Percentiles rank a stretch among this genome's conserved stretches.
phyloP scores from a whole-genome alignment of 176 grass and related monocot genomes.

The Oryza coarctata region DNA sequence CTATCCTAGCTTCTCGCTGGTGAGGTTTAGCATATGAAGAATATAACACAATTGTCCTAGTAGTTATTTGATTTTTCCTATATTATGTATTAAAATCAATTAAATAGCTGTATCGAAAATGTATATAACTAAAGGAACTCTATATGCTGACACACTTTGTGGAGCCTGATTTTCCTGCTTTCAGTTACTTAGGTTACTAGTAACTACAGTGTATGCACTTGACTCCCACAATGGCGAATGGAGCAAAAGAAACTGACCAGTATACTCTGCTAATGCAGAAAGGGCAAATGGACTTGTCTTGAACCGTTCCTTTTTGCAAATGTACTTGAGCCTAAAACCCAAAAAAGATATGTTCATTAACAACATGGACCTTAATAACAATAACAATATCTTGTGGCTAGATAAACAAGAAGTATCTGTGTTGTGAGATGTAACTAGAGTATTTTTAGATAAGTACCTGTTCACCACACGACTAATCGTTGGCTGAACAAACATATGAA shows the following conservation, averaged over 20 bases:
- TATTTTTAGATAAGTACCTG: conserved; percentile 49
- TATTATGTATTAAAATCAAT: not conserved
- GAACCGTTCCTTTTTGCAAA: conserved; percentile 89
- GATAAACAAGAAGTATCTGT: not conserved
- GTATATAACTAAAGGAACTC: conserved; percentile 12
- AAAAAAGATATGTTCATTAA: conserved; percentile 4
- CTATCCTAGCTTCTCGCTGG: no score
- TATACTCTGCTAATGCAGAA: conserved; percentile 91
- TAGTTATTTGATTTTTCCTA: conserved; percentile 12
- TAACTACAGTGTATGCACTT: not conserved
- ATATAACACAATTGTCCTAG: not conserved
- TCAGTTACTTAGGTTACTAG: not conserved
- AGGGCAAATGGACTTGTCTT: conserved; percentile 82
- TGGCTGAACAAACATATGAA: conserved; percentile 83
- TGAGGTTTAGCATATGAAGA: conserved; percentile 13
- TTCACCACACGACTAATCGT: conserved; percentile 88
- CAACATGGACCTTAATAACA: conserved; percentile 27
- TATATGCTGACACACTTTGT: not conserved
- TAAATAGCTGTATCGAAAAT: not conserved
- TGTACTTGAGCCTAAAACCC: conserved; percentile 77
- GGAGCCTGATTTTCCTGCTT: not conserved
- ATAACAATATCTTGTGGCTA: conserved; percentile 1
- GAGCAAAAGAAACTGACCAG: conserved; percentile 53
- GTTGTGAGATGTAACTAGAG: conserved; percentile 16
- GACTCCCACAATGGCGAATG: conserved; percentile 7